phyloP scores from a whole-genome alignment of 768 basidiomycete genomes.

The Imleria badia region DNA sequence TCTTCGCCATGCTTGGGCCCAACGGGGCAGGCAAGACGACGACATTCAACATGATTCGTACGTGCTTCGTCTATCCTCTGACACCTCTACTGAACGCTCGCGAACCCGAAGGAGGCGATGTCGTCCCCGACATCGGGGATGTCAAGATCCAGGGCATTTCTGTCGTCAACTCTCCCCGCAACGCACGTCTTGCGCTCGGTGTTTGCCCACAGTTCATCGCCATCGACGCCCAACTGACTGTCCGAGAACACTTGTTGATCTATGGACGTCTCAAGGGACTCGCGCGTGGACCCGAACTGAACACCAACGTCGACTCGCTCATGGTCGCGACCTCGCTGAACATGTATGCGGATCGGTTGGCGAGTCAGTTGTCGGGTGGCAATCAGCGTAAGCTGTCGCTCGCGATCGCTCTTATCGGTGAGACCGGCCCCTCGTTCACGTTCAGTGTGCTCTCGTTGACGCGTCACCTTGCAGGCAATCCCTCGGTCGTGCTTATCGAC shows the following conservation, averaged over 20 bases:
- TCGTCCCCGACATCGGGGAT: slow-evolving; percentile 69
- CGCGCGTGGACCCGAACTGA: slow-evolving; percentile 46
- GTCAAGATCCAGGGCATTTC: slow-evolving; percentile 66
- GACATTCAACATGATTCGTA: slow-evolving; percentile 77
- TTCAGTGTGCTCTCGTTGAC: not conserved
- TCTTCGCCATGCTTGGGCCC: slow-evolving; percentile 75
- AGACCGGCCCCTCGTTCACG: not conserved
- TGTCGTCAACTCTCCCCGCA: slow-evolving; percentile 60
- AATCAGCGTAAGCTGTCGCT: slow-evolving; percentile 77
- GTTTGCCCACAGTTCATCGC: slow-evolving; percentile 87
- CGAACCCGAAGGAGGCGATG: slow-evolving; percentile 55
- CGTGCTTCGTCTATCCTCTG: slow-evolving; percentile 34
- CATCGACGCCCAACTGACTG: slow-evolving; percentile 75
- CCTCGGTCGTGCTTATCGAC: slow-evolving; percentile 75
- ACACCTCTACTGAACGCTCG: slow-evolving; percentile 17
- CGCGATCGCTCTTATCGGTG: slow-evolving; percentile 74
- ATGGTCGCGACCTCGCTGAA: slow-evolving; percentile 57
- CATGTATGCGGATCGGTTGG: slow-evolving; percentile 66
- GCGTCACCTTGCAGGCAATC: slow-evolving; percentile 50
- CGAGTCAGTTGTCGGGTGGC: slow-evolving; percentile 74
- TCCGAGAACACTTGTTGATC: slow-evolving; percentile 70
- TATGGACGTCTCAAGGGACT: slow-evolving; percentile 78
- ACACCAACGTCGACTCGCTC: slow-evolving; percentile 53
- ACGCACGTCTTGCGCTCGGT: slow-evolving; percentile 67
- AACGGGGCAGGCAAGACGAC: slow-evolving; percentile 87